These are phyloP conservation scores for Fulvia fulva DNA, from an alignment of 2,329 filamentous ascomycete genomes.

Conservation along the genomic window DNA sequence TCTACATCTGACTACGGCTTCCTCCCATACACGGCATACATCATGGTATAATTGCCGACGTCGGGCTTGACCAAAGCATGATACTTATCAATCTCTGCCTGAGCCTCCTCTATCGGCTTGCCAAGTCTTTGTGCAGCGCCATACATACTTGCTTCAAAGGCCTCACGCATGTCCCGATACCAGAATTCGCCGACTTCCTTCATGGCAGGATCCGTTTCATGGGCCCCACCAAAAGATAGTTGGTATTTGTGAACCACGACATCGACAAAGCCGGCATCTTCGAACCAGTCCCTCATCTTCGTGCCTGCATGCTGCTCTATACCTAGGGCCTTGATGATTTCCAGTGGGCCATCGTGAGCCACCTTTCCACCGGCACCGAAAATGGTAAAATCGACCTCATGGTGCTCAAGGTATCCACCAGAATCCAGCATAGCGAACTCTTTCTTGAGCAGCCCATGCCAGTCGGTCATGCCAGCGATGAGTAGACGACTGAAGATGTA, in stretches of 20 bases:
- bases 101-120: neutral
- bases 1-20: neutral
- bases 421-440: conserved; percentile 11
- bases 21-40: neutral
- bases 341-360: too few species aligned
- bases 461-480: conserved; percentile 16
- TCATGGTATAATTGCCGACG: neutral
- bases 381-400: conserved; percentile 14
- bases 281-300: neutral
- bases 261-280: neutral
- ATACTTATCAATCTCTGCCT: neutral
- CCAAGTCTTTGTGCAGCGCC: neutral
- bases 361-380: conserved; percentile 2
- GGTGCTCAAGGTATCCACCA: conserved; percentile 19
- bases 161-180: neutral
- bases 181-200: neutral
- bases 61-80: neutral
- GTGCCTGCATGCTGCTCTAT: neutral
- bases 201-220: neutral
- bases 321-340: neutral
- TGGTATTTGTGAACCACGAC: neutral
- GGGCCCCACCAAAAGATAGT: neutral
- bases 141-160: neutral
- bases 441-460: conserved; percentile 11
- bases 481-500: conserved; percentile 18